Evolutionary conservation across 805 yeast genomes (phyloP).

Genomic region (Candida silvicultrix): DNA sequence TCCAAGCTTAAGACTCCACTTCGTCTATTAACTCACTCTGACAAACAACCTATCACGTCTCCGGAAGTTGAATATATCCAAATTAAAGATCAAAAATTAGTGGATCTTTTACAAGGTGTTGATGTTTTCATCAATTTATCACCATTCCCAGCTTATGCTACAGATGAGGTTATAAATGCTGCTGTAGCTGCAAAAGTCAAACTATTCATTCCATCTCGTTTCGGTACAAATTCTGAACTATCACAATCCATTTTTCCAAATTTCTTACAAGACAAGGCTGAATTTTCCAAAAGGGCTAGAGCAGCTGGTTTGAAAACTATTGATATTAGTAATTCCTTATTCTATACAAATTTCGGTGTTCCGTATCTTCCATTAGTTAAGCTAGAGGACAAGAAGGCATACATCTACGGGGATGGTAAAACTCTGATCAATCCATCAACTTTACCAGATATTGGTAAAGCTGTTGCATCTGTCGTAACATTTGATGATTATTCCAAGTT

Average conservation of each 20-base stretch:
- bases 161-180: constrained; percentile 32
- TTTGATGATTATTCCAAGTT: constrained; percentile 26
- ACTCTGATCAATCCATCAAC: constrained; percentile 29
- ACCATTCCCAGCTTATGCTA: constrained; percentile 24
- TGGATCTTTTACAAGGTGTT: constrained; percentile 35
- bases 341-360: constrained; percentile 28
- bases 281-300: constrained; percentile 34
- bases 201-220: constrained; percentile 55
- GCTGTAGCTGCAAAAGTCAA: constrained; percentile 38
- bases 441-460: constrained; percentile 37
- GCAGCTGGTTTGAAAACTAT: constrained; percentile 40
- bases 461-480: constrained; percentile 35
- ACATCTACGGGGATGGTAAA: constrained; percentile 35
- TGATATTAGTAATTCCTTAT: constrained; percentile 34
- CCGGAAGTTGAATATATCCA: constrained; percentile 15
- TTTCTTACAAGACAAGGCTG: constrained; percentile 26
- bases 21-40: constrained; percentile 35
- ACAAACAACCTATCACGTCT: constrained; percentile 12
- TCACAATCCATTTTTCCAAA: constrained; percentile 27
- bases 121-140: constrained; percentile 47
- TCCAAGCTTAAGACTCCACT: constrained; percentile 41
- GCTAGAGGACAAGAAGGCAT: constrained; percentile 29
- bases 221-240: constrained; percentile 40
- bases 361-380: constrained; percentile 27
- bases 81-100: constrained; percentile 16